These are phyloP conservation scores for Grigorovia transvaalensis DNA, from an alignment of 805 yeast genomes.

Conservation along the genomic window DNA sequence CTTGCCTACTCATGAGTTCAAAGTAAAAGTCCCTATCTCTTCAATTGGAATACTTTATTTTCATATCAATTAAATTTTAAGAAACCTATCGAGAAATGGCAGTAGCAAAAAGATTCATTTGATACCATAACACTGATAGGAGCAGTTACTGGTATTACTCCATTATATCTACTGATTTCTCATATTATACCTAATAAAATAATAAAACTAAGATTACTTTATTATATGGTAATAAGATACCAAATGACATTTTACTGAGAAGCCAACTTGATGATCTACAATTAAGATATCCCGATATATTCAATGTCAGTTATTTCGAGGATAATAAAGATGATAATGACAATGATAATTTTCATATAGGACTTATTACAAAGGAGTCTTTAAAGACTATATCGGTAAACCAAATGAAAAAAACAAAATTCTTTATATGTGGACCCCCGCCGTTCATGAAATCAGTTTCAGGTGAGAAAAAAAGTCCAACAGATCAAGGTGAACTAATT, in stretches of 20 bases:
- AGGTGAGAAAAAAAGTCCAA: no score
- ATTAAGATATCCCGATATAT: constrained; percentile 80
- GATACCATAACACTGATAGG: constrained; percentile 75
- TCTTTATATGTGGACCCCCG: no score
- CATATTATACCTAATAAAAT: constrained; percentile 61
- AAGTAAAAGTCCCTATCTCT: no score
- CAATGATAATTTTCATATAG: constrained; percentile 32
- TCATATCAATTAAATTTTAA: constrained; percentile 38
- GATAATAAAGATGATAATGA: constrained; percentile 41
- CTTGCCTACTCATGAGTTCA: no score
- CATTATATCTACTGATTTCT: constrained; percentile 78
- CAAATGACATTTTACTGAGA: constrained; percentile 73
- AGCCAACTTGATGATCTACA: constrained; percentile 67
- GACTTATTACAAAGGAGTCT: constrained; percentile 71
- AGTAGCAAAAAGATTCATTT: constrained; percentile 79
- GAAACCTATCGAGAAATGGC: constrained; percentile 90
- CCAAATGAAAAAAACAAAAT: constrained; percentile 69
- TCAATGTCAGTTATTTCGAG: constrained; percentile 68
- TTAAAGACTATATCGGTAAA: constrained; percentile 50
- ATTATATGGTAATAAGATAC: constrained; percentile 68
- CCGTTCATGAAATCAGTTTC: no score
- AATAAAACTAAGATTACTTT: constrained; percentile 85
- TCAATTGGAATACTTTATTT: no score
- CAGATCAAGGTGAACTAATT: no score
- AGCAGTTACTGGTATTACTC: constrained; percentile 96